These are phyloP conservation scores for Cladophialophora exuberans DNA, from an alignment of 2,329 filamentous ascomycete species.

Conservation along the genomic window DNA sequence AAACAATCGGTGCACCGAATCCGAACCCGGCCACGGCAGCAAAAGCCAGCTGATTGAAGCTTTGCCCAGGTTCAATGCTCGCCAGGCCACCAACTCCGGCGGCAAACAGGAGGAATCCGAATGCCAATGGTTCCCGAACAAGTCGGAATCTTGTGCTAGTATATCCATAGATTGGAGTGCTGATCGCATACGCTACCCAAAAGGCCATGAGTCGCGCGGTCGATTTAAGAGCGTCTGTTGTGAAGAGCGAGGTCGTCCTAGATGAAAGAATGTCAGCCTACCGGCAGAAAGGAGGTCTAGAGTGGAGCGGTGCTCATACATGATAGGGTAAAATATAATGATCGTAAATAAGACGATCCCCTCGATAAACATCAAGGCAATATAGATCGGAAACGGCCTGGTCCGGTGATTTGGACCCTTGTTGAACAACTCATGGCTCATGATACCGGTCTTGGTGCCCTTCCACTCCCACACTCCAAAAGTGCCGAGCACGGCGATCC, in stretches of 20 bases:
- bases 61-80: slow-evolving; percentile 23
- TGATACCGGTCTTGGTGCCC: slow-evolving; percentile 26
- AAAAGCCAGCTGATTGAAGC: slow-evolving; percentile 8
- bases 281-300: background rate
- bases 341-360: slow-evolving; percentile 30
- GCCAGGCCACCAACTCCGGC: slow-evolving; percentile 23
- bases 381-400: slow-evolving; percentile 28
- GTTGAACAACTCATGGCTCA: slow-evolving; percentile 30
- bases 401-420: slow-evolving; percentile 18
- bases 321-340: slow-evolving; percentile 28
- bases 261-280: background rate
- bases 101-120: slow-evolving; percentile 27
- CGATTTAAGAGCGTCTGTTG: slow-evolving; percentile 22
- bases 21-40: slow-evolving; percentile 25
- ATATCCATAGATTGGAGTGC: slow-evolving; percentile 24
- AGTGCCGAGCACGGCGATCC: slow-evolving; percentile 22
- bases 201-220: slow-evolving; percentile 21
- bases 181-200: slow-evolving; percentile 21
- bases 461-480: slow-evolving; percentile 32
- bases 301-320: too few species aligned
- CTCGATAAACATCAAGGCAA: slow-evolving; percentile 29
- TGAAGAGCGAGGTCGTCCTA: slow-evolving; percentile 22
- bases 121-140: slow-evolving; percentile 26
- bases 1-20: slow-evolving; percentile 26
- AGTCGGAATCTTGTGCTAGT: slow-evolving; percentile 24